Evolutionary conservation across 495 filamentous ascomycete genomes (phyloP).

Genomic region (Penicillium canescens): DNA sequence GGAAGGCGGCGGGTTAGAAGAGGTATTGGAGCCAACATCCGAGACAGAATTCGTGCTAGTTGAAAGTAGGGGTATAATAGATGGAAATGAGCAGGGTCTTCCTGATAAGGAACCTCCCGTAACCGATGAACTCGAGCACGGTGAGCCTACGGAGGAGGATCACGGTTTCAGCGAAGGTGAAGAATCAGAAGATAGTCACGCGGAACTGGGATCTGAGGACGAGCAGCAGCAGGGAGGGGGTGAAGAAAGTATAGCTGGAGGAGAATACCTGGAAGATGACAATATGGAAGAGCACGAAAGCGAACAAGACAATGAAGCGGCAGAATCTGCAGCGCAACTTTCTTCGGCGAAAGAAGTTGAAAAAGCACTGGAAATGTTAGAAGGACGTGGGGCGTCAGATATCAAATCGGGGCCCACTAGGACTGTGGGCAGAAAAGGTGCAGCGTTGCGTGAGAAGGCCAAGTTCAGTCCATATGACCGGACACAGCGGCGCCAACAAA

Average conservation of each 20-base stretch:
- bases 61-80: too few relatives aligned
- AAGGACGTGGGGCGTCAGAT: background rate
- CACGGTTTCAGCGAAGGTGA: background rate
- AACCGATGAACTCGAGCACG: too few relatives aligned
- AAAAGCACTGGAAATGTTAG: background rate
- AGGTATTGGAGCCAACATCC: background rate
- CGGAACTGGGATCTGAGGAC: background rate
- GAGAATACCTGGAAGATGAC: background rate
- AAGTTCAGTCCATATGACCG: constrained; percentile 6
- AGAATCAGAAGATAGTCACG: background rate
- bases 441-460: constrained; percentile 1
- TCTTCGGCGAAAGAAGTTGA: constrained; percentile 2
- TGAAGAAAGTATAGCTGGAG: background rate
- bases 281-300: constrained; percentile 4
- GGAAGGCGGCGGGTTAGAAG: background rate
- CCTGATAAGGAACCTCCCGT: too few relatives aligned
- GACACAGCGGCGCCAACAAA: constrained; percentile 4
- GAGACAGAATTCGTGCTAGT: background rate
- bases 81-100: too few relatives aligned
- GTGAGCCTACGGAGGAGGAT: background rate
- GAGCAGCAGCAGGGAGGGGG: background rate
- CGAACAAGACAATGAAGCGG: constrained; percentile 4
- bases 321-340: background rate
- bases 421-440: background rate
- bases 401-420: constrained; percentile 3